These are phyloP conservation scores for Diaporthe vaccinii DNA, from an alignment of 2,329 filamentous ascomycete genomes.

Conservation along the genomic window DNA sequence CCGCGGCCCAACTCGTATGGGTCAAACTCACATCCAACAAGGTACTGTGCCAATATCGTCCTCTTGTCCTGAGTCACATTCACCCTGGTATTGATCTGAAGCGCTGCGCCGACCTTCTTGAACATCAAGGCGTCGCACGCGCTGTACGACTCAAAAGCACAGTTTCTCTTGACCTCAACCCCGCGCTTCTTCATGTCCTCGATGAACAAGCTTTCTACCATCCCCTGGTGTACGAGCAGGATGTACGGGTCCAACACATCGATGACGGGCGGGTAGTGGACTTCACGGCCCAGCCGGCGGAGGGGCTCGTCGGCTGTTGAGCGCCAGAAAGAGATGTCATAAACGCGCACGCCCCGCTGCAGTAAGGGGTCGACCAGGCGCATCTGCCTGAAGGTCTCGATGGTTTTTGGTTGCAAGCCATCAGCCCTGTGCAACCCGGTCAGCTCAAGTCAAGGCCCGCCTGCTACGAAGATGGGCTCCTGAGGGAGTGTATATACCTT, in stretches of 20 bases:
- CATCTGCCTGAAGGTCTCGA: conserved; percentile 82
- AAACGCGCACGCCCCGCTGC: conserved; percentile 76
- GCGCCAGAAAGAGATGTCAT: conserved; percentile 81
- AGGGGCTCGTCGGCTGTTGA: conserved; percentile 68
- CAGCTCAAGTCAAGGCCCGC: conserved; percentile 35
- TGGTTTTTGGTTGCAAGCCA: conserved; percentile 82
- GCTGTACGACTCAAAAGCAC: conserved; percentile 72
- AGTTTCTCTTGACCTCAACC: conserved; percentile 73
- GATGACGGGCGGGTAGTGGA: conserved; percentile 75
- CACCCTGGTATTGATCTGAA: conserved; percentile 65
- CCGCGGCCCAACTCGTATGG: not conserved
- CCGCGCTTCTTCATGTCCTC: conserved; percentile 77
- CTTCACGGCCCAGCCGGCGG: conserved; percentile 61
- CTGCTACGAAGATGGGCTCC: not conserved
- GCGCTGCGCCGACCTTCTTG: conserved; percentile 54
- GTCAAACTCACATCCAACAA: conserved; percentile 73
- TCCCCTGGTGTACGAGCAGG: conserved; percentile 77
- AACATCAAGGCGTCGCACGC: conserved; percentile 51
- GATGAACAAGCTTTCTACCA: conserved; percentile 79
- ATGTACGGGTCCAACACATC: conserved; percentile 71
- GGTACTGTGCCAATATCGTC: conserved; percentile 69
- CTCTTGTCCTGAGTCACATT: conserved; percentile 64
- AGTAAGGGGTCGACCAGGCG: conserved; percentile 78
- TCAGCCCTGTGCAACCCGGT: conserved; percentile 66
- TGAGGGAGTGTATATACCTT: conserved; percentile 36